phyloP scores from a whole-genome alignment of 768 basidiomycete genomes.

The Dacryopinax spathularia region DNA sequence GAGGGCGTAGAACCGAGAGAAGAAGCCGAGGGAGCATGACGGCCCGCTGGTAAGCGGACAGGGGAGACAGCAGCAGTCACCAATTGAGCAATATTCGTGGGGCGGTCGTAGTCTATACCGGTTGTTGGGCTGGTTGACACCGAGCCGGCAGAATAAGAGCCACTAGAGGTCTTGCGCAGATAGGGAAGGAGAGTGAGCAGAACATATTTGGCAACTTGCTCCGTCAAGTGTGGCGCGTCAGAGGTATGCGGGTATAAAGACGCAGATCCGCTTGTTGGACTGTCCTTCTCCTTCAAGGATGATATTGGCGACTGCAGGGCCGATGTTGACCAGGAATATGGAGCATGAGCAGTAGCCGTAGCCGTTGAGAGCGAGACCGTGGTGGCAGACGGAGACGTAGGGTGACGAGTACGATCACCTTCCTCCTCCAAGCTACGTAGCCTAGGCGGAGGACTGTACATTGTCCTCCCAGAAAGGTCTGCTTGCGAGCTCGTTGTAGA shows the following conservation, averaged over 20 bases:
- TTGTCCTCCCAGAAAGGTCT: not conserved
- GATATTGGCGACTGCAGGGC: not conserved
- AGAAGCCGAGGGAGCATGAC: not conserved
- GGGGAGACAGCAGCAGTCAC: not conserved
- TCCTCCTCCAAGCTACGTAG: not conserved
- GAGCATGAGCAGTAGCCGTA: not conserved
- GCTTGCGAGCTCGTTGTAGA: not conserved
- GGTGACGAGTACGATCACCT: not conserved
- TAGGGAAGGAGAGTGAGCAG: not conserved
- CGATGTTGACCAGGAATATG: not conserved
- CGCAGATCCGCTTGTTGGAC: not conserved
- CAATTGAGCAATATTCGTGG: not conserved
- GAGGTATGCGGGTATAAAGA: not conserved
- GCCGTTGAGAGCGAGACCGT: not conserved
- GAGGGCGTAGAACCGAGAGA: not conserved
- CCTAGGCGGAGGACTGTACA: not conserved
- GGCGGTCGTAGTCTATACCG: not conserved
- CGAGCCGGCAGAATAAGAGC: not conserved
- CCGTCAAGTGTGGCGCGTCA: not conserved
- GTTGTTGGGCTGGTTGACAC: not conserved
- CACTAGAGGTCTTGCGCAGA: not conserved
- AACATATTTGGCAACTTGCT: constrained; percentile 1
- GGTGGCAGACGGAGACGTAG: not conserved
- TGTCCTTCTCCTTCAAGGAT: not conserved
- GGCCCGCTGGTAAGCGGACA: not conserved